These are phyloP conservation scores for Sparassis latifolia DNA, from an alignment of 1,284 basidiomycete species.

Conservation along the genomic window DNA sequence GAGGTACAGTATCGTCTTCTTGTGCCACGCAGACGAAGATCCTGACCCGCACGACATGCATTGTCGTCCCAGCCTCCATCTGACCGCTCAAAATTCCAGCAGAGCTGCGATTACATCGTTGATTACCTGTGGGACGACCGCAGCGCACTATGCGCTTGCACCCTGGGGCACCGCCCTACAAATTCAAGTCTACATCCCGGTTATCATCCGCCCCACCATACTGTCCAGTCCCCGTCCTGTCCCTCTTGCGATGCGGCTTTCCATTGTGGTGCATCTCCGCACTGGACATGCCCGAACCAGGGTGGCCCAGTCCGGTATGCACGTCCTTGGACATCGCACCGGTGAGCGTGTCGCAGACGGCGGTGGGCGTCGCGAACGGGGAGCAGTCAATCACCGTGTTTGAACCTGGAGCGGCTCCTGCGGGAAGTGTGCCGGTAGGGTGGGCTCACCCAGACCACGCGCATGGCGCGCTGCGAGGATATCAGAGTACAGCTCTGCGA, in stretches of 20 bases:
- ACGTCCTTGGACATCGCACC: slow-evolving; percentile 30
- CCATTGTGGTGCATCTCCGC: slow-evolving; percentile 29
- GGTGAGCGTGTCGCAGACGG: slow-evolving; percentile 20
- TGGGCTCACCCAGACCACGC: slow-evolving; percentile 8
- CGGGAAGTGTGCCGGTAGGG: slow-evolving; percentile 7
- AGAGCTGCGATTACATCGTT: too few species aligned
- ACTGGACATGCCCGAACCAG: slow-evolving; percentile 26
- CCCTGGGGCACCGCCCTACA: too few species aligned
- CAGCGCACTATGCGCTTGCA: too few species aligned
- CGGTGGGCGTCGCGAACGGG: slow-evolving; percentile 17
- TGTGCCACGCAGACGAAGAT: too few species aligned
- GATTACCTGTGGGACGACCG: too few species aligned
- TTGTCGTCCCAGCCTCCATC: too few species aligned
- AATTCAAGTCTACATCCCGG: slow-evolving; percentile 4
- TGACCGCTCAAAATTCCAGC: too few species aligned
- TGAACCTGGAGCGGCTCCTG: slow-evolving; percentile 18
- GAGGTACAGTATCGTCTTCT: too few species aligned
- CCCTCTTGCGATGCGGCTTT: slow-evolving; percentile 22
- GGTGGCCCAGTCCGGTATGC: slow-evolving; percentile 25
- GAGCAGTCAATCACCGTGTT: slow-evolving; percentile 23
- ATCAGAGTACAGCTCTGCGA: slow-evolving; percentile 11
- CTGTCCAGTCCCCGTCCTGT: slow-evolving; percentile 16
- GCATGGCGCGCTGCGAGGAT: slow-evolving; percentile 9
- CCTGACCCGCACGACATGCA: too few species aligned
- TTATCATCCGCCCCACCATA: slow-evolving; percentile 17